A percentile compares a stretch with the other conserved stretches of the same genome.
phyloP scores from a whole-genome alignment of 2,329 filamentous ascomycete genomes.

The Emmonsiellopsis sp. region DNA sequence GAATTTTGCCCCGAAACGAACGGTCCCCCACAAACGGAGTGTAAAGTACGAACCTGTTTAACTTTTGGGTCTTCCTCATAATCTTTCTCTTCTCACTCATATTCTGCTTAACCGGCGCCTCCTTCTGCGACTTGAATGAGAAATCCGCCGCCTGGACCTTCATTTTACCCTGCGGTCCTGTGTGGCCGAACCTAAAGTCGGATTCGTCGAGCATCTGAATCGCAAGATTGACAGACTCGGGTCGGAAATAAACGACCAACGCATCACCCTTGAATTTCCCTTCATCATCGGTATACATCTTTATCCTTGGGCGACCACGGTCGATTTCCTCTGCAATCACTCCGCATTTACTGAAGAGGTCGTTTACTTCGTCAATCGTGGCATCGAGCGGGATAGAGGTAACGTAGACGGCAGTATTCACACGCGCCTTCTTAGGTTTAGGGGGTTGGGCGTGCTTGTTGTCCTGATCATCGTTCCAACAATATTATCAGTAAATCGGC shows the following conservation, averaged over 20 bases:
- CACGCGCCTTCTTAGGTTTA: conserved; percentile 36
- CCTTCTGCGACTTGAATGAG: conserved; percentile 82
- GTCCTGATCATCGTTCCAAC: conserved; percentile 1
- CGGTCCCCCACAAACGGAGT: neutral
- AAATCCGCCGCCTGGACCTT: conserved; percentile 75
- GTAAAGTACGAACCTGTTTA: conserved; percentile 52
- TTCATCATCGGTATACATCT: conserved; percentile 74
- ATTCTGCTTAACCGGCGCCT: conserved; percentile 45
- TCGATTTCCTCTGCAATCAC: conserved; percentile 94
- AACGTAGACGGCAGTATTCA: conserved; percentile 89
- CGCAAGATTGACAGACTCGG: conserved; percentile 71
- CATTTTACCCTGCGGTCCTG: conserved; percentile 53
- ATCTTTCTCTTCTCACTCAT: conserved; percentile 76
- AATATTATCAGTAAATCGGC: neutral
- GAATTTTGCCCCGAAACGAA: neutral
- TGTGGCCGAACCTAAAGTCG: conserved; percentile 61
- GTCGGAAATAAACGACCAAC: conserved; percentile 87
- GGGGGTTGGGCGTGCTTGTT: conserved; percentile 17
- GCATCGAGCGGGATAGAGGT: conserved; percentile 76
- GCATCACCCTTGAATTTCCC: conserved; percentile 91
- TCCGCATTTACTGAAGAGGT: conserved; percentile 79
- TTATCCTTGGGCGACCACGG: conserved; percentile 77
- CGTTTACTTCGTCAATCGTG: conserved; percentile 68
- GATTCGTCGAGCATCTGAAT: conserved; percentile 47
- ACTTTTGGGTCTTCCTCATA: conserved; percentile 81